phyloP scores from a whole-genome alignment of 257 asterid genomes.

The Forsythia viridissima region DNA sequence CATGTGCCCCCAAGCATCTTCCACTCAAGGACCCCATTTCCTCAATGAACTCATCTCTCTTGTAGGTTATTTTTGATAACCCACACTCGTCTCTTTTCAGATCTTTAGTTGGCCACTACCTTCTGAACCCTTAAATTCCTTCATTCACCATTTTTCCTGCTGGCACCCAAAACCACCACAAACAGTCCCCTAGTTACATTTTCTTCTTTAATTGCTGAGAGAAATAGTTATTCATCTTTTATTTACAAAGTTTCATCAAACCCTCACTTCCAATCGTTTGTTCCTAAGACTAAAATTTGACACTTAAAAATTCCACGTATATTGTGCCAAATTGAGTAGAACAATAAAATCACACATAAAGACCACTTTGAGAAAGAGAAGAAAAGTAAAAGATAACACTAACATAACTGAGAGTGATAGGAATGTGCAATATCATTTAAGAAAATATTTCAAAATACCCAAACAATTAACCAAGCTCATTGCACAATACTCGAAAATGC shows the following conservation, averaged over 20 bases:
- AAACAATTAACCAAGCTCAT: too few species aligned
- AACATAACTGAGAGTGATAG: not conserved
- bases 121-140: not conserved
- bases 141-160: too few species aligned
- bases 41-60: not conserved
- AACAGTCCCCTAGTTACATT: not conserved
- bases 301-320: not conserved
- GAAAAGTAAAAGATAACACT: not conserved
- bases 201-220: not conserved
- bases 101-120: not conserved
- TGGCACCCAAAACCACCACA: not conserved
- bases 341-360: not conserved
- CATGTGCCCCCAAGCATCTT: not conserved
- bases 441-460: not conserved
- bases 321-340: not conserved
- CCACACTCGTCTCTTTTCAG: not conserved
- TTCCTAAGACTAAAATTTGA: not conserved
- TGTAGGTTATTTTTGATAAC: not conserved
- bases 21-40: not conserved
- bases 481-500: too few species aligned
- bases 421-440: slow-evolving; percentile 4
- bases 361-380: not conserved
- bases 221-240: not conserved
- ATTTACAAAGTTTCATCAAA: not conserved
- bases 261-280: not conserved